Evolutionary conservation across 2,329 filamentous ascomycete genomes (phyloP), one percentile per base, ranked within the genome.

Genomic region (Scytalidium sp.): DNA sequence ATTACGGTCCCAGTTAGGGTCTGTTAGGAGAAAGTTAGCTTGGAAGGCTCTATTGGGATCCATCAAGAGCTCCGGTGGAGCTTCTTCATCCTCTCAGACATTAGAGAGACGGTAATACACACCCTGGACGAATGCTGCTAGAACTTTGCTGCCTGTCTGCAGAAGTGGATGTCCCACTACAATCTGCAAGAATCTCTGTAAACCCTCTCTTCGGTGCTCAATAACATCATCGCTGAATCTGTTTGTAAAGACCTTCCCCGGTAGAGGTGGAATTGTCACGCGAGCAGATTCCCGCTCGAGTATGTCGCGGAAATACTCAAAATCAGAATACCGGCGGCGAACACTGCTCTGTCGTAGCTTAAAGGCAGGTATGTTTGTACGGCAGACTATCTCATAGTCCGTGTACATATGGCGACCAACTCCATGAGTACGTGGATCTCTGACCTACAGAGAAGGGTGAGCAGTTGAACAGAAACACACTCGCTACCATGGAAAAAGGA

Each of bases 311-410:
- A 99, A 99, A 74, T 96, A 93, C 75, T 99, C 94, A 69, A 99
- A 99, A 71, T 99, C 94, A 50, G 88, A 94, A 77, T 99, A 99
- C 46, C 94, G 90, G 55, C 94, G 85, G 60, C 92, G 90, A 55
- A 99, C 94, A 60, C 85, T 83, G 57, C 85, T 91, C 67, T 88
- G 83, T 59, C 92, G 90, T 62, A 97, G 84, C 76, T 97, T 97
- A 81, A 99, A 99, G 62, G 94, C 92, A 51, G 94, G 94, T 67
- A 99, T 99, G 75, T 99, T 99, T 73, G 94, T 99, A 63, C 89
- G 87, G 76, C 94, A 96, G 62, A 96, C 81, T 66, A 99, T 97
- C 72, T 97, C 92, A 78, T 97, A 99, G 73, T 95, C 94, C 48
- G 94, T 99, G 78, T 97, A 97, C 91, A 96, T 96, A 75, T 84